phyloP scores from a whole-genome alignment of 192 early-diverging fungal species.

The Podila clonocystis region DNA sequence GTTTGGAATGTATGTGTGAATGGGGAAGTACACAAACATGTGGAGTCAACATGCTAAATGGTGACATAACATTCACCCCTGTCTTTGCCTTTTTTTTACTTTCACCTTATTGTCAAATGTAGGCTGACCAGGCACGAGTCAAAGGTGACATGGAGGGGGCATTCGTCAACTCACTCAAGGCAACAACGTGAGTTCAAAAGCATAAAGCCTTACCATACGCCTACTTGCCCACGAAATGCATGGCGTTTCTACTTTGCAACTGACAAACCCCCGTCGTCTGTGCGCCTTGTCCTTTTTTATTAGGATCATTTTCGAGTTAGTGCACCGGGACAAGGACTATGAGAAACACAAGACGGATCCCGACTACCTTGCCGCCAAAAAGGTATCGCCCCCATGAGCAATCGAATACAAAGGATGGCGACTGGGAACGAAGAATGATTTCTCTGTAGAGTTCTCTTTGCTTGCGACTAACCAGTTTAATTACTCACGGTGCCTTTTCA shows the following conservation, averaged over 20 bases:
- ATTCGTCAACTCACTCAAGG: slow-evolving; percentile 43
- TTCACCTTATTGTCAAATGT: neutral
- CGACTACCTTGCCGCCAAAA: slow-evolving; percentile 55
- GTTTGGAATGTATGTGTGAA: no score
- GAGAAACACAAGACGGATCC: slow-evolving; percentile 50
- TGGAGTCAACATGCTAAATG: neutral
- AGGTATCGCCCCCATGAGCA: slow-evolving; percentile 17
- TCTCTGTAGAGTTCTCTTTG: neutral
- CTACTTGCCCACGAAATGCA: neutral
- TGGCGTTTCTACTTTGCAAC: neutral
- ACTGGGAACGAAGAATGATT: no score
- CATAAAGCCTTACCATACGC: neutral
- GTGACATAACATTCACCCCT: neutral
- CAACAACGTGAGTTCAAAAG: slow-evolving; percentile 37
- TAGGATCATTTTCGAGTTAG: slow-evolving; percentile 61
- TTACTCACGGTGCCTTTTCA: neutral
- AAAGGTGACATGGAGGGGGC: slow-evolving; percentile 42
- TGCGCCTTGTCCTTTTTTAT: neutral
- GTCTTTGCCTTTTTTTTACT: neutral
- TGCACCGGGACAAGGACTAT: slow-evolving; percentile 56
- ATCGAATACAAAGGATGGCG: no score
- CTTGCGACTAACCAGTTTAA: neutral
- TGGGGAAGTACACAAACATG: no score
- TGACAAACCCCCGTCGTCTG: no score
- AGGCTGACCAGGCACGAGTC: slow-evolving; percentile 29